phyloP scores from a whole-genome alignment of 2,329 filamentous ascomycete species.

The Ambrosiella cleistominuta region DNA sequence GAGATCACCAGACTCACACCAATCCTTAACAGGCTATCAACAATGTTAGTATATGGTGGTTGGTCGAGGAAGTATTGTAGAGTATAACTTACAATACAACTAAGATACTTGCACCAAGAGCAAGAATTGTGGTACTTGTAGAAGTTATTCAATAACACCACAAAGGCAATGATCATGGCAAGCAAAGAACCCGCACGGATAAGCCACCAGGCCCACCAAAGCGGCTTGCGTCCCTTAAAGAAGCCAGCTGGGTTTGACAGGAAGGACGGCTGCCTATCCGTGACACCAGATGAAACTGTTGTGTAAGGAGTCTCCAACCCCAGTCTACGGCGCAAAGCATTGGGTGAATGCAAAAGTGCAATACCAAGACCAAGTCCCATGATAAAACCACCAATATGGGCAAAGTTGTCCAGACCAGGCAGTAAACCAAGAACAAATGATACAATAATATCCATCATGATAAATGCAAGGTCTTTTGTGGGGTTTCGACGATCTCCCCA shows the following conservation, averaged over 20 bases:
- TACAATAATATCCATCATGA: conserved; percentile 69
- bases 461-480: conserved; percentile 69
- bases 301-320: conserved; percentile 56
- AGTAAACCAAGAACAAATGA: conserved; percentile 84
- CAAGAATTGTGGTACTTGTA: conserved; percentile 64
- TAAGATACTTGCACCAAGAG: conserved; percentile 87
- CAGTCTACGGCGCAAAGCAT: conserved; percentile 56
- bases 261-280: conserved; percentile 36
- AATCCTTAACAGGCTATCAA: conserved; percentile 42
- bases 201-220: conserved; percentile 98
- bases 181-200: conserved; percentile 63
- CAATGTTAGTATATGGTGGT: conserved; percentile 15
- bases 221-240: conserved; percentile 77
- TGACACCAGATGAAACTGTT: conserved; percentile 38
- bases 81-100: conserved; percentile 58
- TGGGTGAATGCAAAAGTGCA: conserved; percentile 75
- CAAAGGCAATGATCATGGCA: conserved; percentile 67
- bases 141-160: conserved; percentile 78
- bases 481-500: conserved; percentile 68
- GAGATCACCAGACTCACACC: conserved; percentile 38
- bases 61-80: too few species aligned
- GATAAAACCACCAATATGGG: conserved; percentile 87
- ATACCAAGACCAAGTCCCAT: conserved; percentile 81
- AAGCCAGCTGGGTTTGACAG: conserved; percentile 52
- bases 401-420: conserved; percentile 90